Evolutionary conservation across 2,329 filamentous ascomycete genomes (phyloP).

Genomic region (Colletotrichum sp.): DNA sequence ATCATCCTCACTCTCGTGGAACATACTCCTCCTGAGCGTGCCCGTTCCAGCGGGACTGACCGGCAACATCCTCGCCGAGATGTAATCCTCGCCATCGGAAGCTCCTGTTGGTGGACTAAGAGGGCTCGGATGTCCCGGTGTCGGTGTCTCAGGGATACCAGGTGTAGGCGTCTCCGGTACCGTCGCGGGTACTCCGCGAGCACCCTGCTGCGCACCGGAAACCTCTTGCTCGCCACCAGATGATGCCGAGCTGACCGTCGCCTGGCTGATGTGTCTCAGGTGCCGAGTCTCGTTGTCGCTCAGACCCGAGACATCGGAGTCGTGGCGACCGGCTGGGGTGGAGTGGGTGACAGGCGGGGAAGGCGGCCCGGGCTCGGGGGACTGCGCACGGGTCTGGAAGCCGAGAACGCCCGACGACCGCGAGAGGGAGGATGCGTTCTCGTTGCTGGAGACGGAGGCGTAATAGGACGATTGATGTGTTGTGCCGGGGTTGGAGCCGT

Average conservation of each 20-base stretch:
- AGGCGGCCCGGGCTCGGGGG: slow-evolving; percentile 7
- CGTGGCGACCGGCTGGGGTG: slow-evolving; percentile 24
- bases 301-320: slow-evolving; percentile 45
- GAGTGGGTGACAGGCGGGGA: neutral
- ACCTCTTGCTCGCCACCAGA: neutral
- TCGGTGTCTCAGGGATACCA: slow-evolving; percentile 12
- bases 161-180: slow-evolving; percentile 15
- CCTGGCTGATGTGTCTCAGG: slow-evolving; percentile 45
- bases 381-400: slow-evolving; percentile 5
- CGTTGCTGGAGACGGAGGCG: slow-evolving; percentile 21
- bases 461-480: slow-evolving; percentile 34
- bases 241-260: slow-evolving; percentile 38
- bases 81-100: slow-evolving; percentile 28
- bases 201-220: neutral
- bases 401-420: slow-evolving; percentile 17
- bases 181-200: neutral
- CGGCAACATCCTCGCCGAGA: slow-evolving; percentile 23
- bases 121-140: slow-evolving; percentile 10
- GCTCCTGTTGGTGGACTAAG: slow-evolving; percentile 30
- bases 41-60: slow-evolving; percentile 13
- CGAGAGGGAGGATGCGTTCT: slow-evolving; percentile 20
- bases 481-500: slow-evolving; percentile 24
- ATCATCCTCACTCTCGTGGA: slow-evolving; percentile 46
- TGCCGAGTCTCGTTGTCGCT: slow-evolving; percentile 45
- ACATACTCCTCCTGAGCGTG: slow-evolving; percentile 43